Evolutionary conservation across 352 stramenopile genomes (phyloP).

Genomic region (Aphanomyces euteiches): DNA sequence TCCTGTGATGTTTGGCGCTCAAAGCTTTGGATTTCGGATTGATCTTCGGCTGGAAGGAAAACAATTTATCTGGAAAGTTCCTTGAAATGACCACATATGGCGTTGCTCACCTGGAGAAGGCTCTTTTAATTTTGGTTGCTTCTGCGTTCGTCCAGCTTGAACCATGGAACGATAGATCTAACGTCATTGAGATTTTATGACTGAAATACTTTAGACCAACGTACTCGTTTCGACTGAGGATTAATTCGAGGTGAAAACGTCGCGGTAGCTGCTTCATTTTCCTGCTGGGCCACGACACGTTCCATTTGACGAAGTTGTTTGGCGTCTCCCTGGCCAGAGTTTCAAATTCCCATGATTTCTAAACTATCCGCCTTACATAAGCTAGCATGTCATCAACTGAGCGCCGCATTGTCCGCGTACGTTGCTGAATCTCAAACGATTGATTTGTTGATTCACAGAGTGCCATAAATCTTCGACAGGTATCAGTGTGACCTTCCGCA

Average conservation of each 20-base stretch:
- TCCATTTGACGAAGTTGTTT: constrained; percentile 25
- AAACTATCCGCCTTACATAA: constrained; percentile 21
- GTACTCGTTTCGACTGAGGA: constrained; percentile 24
- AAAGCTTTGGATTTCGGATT: constrained; percentile 25
- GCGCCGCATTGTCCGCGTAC: constrained; percentile 20
- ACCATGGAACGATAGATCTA: constrained; percentile 30
- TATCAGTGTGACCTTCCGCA: not conserved
- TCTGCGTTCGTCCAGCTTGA: constrained; percentile 3
- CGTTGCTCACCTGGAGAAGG: not conserved
- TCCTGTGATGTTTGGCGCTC: not conserved
- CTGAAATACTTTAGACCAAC: not conserved
- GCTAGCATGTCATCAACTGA: constrained; percentile 29
- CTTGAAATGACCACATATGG: not conserved
- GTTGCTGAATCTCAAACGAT: constrained; percentile 21
- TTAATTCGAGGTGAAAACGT: constrained; percentile 27
- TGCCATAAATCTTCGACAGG: constrained; percentile 10
- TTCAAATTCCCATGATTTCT: not conserved
- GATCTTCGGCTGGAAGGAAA: constrained; percentile 19
- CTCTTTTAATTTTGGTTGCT: constrained; percentile 10
- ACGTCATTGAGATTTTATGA: not conserved
- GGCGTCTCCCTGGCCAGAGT: not conserved
- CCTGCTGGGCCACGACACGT: constrained; percentile 3
- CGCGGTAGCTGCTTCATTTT: not conserved
- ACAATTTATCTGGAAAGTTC: not conserved
- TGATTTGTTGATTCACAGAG: not conserved